Conservation (phyloP, 495 filamentous ascomycete genomes). For the Aspergillus haitiensis region DNA sequence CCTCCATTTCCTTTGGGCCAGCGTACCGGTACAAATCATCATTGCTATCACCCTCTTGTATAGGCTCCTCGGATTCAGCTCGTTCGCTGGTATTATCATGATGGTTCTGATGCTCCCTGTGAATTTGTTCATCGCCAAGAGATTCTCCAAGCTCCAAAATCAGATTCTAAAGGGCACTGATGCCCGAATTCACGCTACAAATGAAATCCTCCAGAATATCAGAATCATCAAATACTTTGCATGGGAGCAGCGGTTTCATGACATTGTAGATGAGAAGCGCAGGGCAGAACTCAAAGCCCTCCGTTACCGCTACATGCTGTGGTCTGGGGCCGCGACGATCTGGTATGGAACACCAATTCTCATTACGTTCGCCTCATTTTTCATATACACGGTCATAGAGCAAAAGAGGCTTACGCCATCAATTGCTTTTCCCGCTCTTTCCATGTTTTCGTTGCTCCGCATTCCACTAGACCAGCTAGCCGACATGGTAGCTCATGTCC, state of each 20-base stretch:
- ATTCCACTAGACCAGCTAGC: constrained; percentile 94
- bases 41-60: constrained; percentile 79
- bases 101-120: constrained; percentile 87
- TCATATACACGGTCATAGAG: constrained; percentile 89
- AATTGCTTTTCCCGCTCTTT: constrained; percentile 93
- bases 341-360: constrained; percentile 96
- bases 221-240: constrained; percentile 99
- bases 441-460: constrained; percentile 92
- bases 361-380: constrained; percentile 94
- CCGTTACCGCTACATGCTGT: constrained; percentile 81
- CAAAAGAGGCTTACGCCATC: constrained; percentile 87
- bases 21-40: constrained; percentile 78
- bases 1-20: constrained; percentile 84
- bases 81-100: constrained; percentile 88
- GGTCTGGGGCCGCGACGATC: constrained; percentile 85
- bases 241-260: constrained; percentile 91
- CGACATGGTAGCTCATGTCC: constrained; percentile 98
- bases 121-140: constrained; percentile 81
- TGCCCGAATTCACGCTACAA: constrained; percentile 93
- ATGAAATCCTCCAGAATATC: constrained; percentile 96
- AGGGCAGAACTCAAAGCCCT: constrained; percentile 73
- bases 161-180: constrained; percentile 92
- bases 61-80: constrained; percentile 84
- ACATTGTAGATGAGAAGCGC: constrained; percentile 85
- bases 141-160: constrained; percentile 82